Evolutionary conservation across 1,284 basidiomycete genomes (phyloP), one percentile per base, ranked within the genome.

Genomic region (Binderoboletus segoi): DNA sequence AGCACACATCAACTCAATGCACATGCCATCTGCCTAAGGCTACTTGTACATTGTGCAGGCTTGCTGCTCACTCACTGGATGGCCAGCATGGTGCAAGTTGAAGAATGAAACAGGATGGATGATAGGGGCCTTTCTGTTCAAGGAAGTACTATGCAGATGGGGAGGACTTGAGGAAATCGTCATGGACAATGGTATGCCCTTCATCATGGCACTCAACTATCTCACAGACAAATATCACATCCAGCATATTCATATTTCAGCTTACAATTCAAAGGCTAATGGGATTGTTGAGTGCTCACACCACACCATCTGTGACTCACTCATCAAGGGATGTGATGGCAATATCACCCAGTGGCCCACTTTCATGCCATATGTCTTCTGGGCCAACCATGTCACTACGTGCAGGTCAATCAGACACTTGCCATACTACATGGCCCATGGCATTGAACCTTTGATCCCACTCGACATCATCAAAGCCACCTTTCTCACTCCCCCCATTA

Each of bases 381-480:
- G 53, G 54, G 46, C 46, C 0, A 35, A 59, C 4, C 33, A 21
- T 1, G 47, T 59, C 5, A 58, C 56, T 1, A 53, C n/a, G 2
- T 12, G 8, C 2, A 49, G 41, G 15, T 44, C 43, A 0, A 58
- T 53, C 1, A 26, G 49, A 0, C 35, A 48, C 12, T 63, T 61
- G 2, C 64, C 63, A 1, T 70, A 58, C 35, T 69, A 61, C 44
- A 59, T 71, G 44, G 45, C 60, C 0, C 67, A 70, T 45, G 68
- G 70, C 7, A 56, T 64, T 1, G 61, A 75, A 2, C 73, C 71
- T 0, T 40, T 71, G 0, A 56, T 74, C 1, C 73, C 67, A 0
- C 63, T 75, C 21, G 69, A 75, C 47, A 35, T 75, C 1, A 33
- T 59, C 11, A 65, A 75, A 59, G 65, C 68, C 2, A 72, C 69